Evolutionary conservation across 495 filamentous ascomycete genomes (phyloP).

Genomic region (Aspergillus baeticus): DNA sequence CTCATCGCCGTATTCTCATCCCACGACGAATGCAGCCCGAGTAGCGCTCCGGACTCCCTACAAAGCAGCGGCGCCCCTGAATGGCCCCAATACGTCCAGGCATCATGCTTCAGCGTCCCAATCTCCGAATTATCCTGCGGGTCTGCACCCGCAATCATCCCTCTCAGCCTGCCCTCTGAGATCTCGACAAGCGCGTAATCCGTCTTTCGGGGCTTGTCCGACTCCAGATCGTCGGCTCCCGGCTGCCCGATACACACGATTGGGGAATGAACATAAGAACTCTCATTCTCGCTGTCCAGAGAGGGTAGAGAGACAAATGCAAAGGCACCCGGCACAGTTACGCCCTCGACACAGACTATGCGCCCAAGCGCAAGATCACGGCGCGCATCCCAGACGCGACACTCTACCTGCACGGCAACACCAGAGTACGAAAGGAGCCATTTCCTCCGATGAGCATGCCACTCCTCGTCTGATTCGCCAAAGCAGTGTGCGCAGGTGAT

Average conservation of each 20-base stretch:
- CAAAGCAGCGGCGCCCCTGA: constrained; percentile 6
- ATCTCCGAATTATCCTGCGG: constrained; percentile 13
- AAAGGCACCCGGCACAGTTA: background rate
- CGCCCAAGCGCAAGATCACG: constrained; percentile 4
- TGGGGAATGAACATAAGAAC: background rate
- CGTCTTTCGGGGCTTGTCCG: background rate
- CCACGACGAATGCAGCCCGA: constrained; percentile 13
- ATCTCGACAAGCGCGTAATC: constrained; percentile 5
- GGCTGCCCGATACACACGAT: constrained; percentile 11
- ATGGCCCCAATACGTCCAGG: constrained; percentile 13
- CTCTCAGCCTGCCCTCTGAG: constrained; percentile 2
- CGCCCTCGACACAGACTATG: background rate
- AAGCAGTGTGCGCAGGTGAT: constrained; percentile 12
- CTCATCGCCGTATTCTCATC: constrained; percentile 10
- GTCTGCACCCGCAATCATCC: constrained; percentile 1
- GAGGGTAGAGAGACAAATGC: background rate
- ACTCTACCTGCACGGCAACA: constrained; percentile 1
- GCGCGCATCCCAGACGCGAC: background rate
- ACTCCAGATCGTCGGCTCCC: constrained; percentile 9
- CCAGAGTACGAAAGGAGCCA: constrained; percentile 3
- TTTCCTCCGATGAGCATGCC: background rate
- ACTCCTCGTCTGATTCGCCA: constrained; percentile 1
- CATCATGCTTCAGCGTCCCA: constrained; percentile 12
- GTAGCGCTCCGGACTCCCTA: background rate
- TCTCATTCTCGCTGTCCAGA: too few species aligned